A percentile compares a stretch with the other conserved stretches of the same genome.
Conservation (phyloP, 371 early-diverging fungal genomes). For the Mortierella sp. region DNA sequence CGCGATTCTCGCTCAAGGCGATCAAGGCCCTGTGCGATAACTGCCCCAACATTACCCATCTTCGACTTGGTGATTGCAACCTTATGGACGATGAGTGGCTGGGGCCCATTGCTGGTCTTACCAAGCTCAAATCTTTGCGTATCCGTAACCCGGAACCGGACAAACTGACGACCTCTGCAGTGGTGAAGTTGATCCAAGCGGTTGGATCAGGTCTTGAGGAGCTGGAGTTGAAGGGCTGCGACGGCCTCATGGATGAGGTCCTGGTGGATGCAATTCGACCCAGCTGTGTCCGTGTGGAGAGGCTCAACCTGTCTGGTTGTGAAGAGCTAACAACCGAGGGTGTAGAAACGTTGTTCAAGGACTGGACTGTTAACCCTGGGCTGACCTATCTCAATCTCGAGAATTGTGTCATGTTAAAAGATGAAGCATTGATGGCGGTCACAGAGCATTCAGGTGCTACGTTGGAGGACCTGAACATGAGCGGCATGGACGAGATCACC, state of each 20-base stretch:
- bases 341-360: conserved; percentile 67
- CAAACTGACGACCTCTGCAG: conserved; percentile 56
- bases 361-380: conserved; percentile 63
- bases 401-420: conserved; percentile 69
- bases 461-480: conserved; percentile 70
- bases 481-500: conserved; percentile 83
- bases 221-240: conserved; percentile 71
- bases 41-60: conserved; percentile 69
- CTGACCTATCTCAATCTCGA: conserved; percentile 67
- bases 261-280: conserved; percentile 69
- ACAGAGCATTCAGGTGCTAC: conserved; percentile 72
- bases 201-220: conserved; percentile 69
- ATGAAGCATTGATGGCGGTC: conserved; percentile 71
- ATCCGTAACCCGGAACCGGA: conserved; percentile 64
- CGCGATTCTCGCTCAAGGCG: conserved; percentile 68
- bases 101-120: conserved; percentile 56
- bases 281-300: conserved; percentile 66
- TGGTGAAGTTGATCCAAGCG: conserved; percentile 64
- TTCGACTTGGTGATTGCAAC: conserved; percentile 70
- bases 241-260: conserved; percentile 69
- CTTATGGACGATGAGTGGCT: conserved; percentile 70
- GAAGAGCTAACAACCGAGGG: conserved; percentile 72
- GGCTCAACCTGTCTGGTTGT: conserved; percentile 71
- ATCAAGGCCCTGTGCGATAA: conserved; percentile 67
- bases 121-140: conserved; percentile 61